Evolutionary conservation across 2,329 filamentous ascomycete genomes (phyloP).

Genomic region (Furcasterigmium sp.): DNA sequence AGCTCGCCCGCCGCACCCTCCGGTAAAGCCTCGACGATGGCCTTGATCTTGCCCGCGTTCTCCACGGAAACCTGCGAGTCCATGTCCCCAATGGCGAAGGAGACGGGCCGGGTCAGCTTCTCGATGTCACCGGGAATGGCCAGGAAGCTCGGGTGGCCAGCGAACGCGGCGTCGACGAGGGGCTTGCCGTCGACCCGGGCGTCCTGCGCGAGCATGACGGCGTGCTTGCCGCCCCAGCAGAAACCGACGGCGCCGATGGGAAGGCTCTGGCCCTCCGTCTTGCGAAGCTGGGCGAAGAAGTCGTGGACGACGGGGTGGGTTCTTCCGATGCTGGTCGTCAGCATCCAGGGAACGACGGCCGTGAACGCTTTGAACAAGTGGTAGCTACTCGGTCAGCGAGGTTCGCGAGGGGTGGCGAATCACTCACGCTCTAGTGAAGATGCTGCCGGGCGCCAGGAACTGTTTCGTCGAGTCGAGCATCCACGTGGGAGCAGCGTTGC

Average conservation of each 20-base stretch:
- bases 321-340: constrained; percentile 22
- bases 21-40: constrained; percentile 25
- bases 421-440: constrained; percentile 1
- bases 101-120: constrained; percentile 35
- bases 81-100: constrained; percentile 38
- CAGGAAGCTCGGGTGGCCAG: constrained; percentile 46
- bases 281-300: constrained; percentile 31
- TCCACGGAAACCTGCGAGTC: constrained; percentile 32
- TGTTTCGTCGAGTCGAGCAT: constrained; percentile 20
- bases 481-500: constrained; percentile 22
- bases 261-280: constrained; percentile 15
- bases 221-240: constrained; percentile 59
- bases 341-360: constrained; percentile 23
- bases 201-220: constrained; percentile 32
- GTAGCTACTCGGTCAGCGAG: background rate
- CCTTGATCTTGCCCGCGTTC: constrained; percentile 25
- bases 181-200: constrained; percentile 20
- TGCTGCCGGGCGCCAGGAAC: background rate
- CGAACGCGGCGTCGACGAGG: constrained; percentile 47
- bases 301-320: constrained; percentile 25
- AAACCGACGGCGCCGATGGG: constrained; percentile 51
- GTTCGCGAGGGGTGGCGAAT: no score
- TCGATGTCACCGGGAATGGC: constrained; percentile 41
- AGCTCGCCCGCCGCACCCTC: constrained; percentile 15
- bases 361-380: background rate